Evolutionary conservation across 2,329 filamentous ascomycete genomes (phyloP), one percentile per base, ranked within the genome.

Genomic region (Pseudocercospora ulei): DNA sequence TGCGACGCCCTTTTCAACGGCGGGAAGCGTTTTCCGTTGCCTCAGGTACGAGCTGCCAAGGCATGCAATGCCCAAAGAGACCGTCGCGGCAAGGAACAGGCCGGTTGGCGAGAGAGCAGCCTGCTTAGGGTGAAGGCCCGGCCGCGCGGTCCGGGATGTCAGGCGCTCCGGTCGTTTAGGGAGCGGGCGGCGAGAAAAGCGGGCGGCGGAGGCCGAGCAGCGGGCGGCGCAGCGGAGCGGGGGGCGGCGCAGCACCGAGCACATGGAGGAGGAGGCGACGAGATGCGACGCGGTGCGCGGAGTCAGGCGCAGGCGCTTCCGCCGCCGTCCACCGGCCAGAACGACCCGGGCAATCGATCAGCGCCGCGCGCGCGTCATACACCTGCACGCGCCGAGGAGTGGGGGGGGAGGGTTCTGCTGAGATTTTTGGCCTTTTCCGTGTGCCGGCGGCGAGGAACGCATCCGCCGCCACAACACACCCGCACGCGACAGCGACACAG

Each of bases 1-100:
- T 14, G 20, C 13, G 18, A 16, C 31, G 25, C 19, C 17, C 17
- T 24, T 23, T 24, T 28, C 34, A 26, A 19, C 6, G 33, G 23
- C 14, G 30, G 7, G 18, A 11, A 26, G n/a, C 11, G 12, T 27
- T 34, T 9, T 14, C 30, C 31, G 35, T 42, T 22, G 30, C n/a
- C 18, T 33, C 9, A 33, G 30, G 43, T 50, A 52, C 35, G 37
- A 29, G 6, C 46, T 36, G 29, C 38, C 38, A 13, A 51, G 23
- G 41, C 51, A 56, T 41, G 50, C 52, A 9, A 51, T 39, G 13
- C 43, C 49, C 22, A 41, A 22, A 1, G 48, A 50, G 6, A 54
- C n/a, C 5, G 46, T 31, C 7, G 48, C 47, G 22, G 51, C 52
- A 24, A 54, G 18, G 20, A 52, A 30, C 13, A 57, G 43, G 14